Evolutionary conservation across 257 asterid genomes (phyloP), one percentile per base, ranked within the genome.

Genomic region (Fraxinus excelsior): DNA sequence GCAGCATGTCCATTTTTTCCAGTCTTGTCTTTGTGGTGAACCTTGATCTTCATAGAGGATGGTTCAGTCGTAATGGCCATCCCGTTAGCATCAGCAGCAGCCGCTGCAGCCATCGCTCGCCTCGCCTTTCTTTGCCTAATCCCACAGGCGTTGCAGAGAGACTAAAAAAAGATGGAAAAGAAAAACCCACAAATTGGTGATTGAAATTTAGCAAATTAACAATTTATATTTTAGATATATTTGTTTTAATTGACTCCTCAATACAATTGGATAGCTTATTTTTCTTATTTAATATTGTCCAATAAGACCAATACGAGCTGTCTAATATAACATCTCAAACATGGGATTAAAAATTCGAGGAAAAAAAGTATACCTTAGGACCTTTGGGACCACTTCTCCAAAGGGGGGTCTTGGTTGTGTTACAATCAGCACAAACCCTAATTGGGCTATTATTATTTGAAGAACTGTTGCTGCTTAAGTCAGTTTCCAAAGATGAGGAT

Each of bases 371-470:
- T 72, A 91, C 99, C 99, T 94, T 94, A 38, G 99, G 99, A 73
- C 97, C 99, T 80, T 92, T 90, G 44, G 99, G 99, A 70, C 99
- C 99, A 86, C 99, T 91, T 86, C 99, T 90, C 99, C 99, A 94
- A 25, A 94, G 96, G 83, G 99, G 99, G 58, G 99, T 94, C 85
- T 91, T 94, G 67, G 99, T 92, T 3, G 99, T 94, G 90, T 86
- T 88, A 81, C 99, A 94, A 84, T 94, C 96, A 40, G 96, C 73
- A 74, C 99, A 94, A 91, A 92, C 97, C 99, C 97, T 94, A 92
- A 87, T 86, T 77, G 97, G 97, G 82, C 77, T 77, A 70, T 71
- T 82, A 71, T 80, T 86, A 89, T 85, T 82, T 19, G 91, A 83
- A 34, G 86, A 84, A 79, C 83, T 83, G 79, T 84, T 87, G 91